Evolutionary conservation across 108 stramenopile species (phyloP).

Genomic region (Parmales sp.): DNA sequence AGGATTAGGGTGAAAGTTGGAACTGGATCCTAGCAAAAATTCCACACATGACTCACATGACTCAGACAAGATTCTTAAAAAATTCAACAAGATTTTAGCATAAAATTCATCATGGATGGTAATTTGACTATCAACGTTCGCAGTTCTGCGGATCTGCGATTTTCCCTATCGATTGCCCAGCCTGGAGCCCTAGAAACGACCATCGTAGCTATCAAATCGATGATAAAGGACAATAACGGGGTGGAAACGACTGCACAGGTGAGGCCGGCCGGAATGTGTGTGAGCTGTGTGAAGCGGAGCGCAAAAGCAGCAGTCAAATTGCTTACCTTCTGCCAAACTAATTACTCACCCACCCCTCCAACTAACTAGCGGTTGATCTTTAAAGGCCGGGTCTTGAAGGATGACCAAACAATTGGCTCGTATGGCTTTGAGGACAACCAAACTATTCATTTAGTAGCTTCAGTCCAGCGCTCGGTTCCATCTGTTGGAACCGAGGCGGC

Average conservation of each 20-base stretch:
- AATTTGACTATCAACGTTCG: slow-evolving; percentile 5
- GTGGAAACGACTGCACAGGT: neutral
- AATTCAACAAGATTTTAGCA: no score
- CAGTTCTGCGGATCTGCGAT: neutral
- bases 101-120: no score
- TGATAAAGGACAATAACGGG: neutral
- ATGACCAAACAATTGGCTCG: slow-evolving; percentile 20
- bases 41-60: no score
- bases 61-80: no score
- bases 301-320: neutral
- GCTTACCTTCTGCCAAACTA: neutral
- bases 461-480: neutral
- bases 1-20: no score
- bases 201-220: neutral
- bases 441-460: neutral
- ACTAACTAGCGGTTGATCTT: slow-evolving; percentile 29
- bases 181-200: neutral
- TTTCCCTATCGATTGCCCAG: neutral
- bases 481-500: neutral
- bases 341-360: neutral
- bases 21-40: no score
- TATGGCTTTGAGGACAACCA: slow-evolving; percentile 1
- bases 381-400: slow-evolving; percentile 42
- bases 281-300: no score
- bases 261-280: neutral